Evolutionary conservation across 1,284 basidiomycete genomes (phyloP).

Genomic region (Xanthoconium separans): DNA sequence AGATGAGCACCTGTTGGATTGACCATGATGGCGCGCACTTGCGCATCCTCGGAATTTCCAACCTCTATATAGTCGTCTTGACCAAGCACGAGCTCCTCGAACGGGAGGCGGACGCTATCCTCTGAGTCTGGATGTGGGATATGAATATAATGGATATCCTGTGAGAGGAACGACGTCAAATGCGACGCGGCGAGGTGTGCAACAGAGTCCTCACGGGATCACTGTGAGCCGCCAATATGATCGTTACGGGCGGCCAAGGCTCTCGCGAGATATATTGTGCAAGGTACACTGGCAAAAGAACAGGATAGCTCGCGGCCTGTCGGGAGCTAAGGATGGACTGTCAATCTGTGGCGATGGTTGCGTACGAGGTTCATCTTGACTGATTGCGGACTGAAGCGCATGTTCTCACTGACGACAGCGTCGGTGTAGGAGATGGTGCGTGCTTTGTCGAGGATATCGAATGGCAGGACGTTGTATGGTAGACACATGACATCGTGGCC

Average conservation of each 20-base stretch:
- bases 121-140: conserved; percentile 22
- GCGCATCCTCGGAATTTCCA: conserved; percentile 20
- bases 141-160: conserved; percentile 33
- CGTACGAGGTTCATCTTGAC: conserved; percentile 35
- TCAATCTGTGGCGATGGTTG: not conserved
- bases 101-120: conserved; percentile 23
- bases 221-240: conserved; percentile 35
- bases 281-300: conserved; percentile 44
- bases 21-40: conserved; percentile 21
- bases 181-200: not conserved
- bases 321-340: conserved; percentile 4
- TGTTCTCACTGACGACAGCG: conserved; percentile 25
- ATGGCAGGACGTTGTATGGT: conserved; percentile 35
- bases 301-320: conserved; percentile 42
- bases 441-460: conserved; percentile 29
- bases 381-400: conserved; percentile 35
- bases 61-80: conserved; percentile 30
- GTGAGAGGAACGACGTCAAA: not conserved
- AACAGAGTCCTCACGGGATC: conserved; percentile 25
- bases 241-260: conserved; percentile 33
- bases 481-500: conserved; percentile 37
- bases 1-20: conserved; percentile 13
- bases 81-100: conserved; percentile 26
- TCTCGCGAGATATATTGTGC: conserved; percentile 30
- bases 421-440: conserved; percentile 24